phyloP scores from a whole-genome alignment of 2,329 filamentous ascomycete species.

The Emericellopsis cladophorae region DNA sequence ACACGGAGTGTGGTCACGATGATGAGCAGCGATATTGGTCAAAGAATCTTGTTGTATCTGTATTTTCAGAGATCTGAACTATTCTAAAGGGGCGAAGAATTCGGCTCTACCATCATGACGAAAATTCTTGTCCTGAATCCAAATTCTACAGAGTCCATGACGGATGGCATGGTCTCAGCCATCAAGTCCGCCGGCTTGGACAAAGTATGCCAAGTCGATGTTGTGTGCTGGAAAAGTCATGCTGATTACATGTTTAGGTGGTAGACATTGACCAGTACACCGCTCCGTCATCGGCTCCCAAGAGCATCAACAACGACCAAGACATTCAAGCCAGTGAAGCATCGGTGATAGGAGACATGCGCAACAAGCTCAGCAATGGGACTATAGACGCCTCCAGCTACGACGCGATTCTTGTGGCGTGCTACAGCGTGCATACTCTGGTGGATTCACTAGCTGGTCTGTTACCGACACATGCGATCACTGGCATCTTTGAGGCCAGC shows the following conservation, averaged over 20 bases:
- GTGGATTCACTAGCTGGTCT: slow-evolving; percentile 39
- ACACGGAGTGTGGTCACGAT: too few species aligned
- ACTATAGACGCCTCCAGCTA: slow-evolving; percentile 31
- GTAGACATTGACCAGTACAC: slow-evolving; percentile 51
- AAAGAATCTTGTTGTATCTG: too few species aligned
- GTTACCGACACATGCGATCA: slow-evolving; percentile 2
- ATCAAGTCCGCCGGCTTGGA: slow-evolving; percentile 15
- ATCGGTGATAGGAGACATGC: slow-evolving; percentile 38
- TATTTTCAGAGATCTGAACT: too few species aligned
- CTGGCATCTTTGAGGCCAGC: slow-evolving; percentile 80
- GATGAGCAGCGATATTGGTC: too few species aligned
- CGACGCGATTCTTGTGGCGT: slow-evolving; percentile 76
- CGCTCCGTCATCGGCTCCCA: slow-evolving; percentile 46
- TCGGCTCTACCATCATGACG: slow-evolving; percentile 1
- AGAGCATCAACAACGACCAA: slow-evolving; percentile 65
- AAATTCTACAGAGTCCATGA: slow-evolving; percentile 66
- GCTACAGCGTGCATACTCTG: slow-evolving; percentile 76
- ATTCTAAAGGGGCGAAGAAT: too few species aligned
- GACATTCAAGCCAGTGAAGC: slow-evolving; percentile 47
- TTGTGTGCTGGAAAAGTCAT: neutral
- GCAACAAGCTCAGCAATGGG: slow-evolving; percentile 33
- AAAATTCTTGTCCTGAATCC: slow-evolving; percentile 64
- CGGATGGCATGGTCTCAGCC: slow-evolving; percentile 43
- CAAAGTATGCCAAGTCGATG: neutral
- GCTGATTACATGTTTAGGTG: slow-evolving; percentile 16